Evolutionary conservation across 495 filamentous ascomycete species (phyloP), one percentile per base, ranked within the genome.

Genomic region (Aspergillus sclerotiicarbonarius): DNA sequence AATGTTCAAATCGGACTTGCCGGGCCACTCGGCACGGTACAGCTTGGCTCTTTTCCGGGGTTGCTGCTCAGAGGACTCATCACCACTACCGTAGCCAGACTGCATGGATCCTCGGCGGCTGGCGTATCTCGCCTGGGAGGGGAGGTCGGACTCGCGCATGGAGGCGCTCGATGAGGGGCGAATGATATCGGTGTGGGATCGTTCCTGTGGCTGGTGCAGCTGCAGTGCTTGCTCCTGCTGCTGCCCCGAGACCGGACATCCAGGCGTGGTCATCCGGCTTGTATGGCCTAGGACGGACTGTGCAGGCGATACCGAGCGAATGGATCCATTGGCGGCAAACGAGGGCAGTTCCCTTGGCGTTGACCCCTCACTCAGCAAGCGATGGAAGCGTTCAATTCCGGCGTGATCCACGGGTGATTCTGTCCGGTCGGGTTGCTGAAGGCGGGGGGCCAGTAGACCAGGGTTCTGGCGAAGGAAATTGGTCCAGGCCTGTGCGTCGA

Each of bases 1-100:
- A 64, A 80, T 80, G 53, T 80, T 80, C 59, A 94, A 84, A 6
- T 87, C 82, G 6, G 84, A 80, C 46, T 84, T 87, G 30, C 82
- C 84, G 39, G 80, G 85, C 74, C 85, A 84, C 35, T 88, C 83
- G 5, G 87, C 83, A 66, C 86, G 84, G 21, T 81, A 88, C 21
- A 88, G 74, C 62, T 86, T 90, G 18, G 90, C 92, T 63, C 79
- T 89, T 89, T 76, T 87, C 84, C 60, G 79, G 12, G 83, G 80
- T 62, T 76, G 75, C 5, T 73, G 69, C 12, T 91, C 88, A 32
- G 83, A 77, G 16, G 77, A 79, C 55, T 92, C 89, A 10, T 89
- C 90, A n/a, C 78, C 80, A 62, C 76, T 90, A 29, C 69, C 87
- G 64, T 86, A 89, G 7, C 87, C 88, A 9, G 87, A 78, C 53